Evolutionary conservation across 2,329 filamentous ascomycete genomes (phyloP), one percentile per base, ranked within the genome.

Genomic region (Amesomyces nigricolor): DNA sequence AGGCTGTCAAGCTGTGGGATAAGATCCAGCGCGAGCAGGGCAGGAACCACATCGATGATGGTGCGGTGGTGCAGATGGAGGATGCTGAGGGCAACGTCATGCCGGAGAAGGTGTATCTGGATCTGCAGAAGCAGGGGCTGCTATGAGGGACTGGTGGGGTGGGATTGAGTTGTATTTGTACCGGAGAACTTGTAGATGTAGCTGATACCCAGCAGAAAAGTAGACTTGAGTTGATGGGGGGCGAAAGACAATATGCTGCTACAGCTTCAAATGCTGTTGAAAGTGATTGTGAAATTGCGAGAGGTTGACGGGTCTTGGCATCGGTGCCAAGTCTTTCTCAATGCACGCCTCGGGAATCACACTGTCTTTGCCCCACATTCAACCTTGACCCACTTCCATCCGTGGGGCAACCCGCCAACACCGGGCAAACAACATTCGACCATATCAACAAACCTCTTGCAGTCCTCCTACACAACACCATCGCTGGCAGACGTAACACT

Each of bases 41-140:
- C 78, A 86, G 83, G 70, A 83, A 84, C 61, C 87, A 85, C 69
- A 78, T 86, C 0, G 84, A 86, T 59, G 87, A 88, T 44, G 90
- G 92, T 39, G 89, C 87, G 58, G 82, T 99, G 9, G 89, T 97
- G 48, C 91, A 99, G 77, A 99, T 99, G 94, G 94, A 99, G 77
- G 94, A 99, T 71, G 88, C 84, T 0, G 89, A 95, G 69, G 94
- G 94, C 46, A 97, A 99, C 66, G 94, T 99, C 55, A 99, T 99
- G 94, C 94, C 95, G 0, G 91, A 96, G 75, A 95, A 96, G 78
- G 92, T 99, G 53, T 99, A 96, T 71, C 86, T 91, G 62, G 94
- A 99, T 78, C 73, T 97, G 72, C 88, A 90, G 72, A 95, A 95
- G 74, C 90, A 95, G 70, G 92, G 92, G 35, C 77, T 96, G 67